Percentiles rank a stretch among this genome's conserved stretches.
phyloP scores from a whole-genome alignment of 495 filamentous ascomycete genomes.

The Xylaria curta region DNA sequence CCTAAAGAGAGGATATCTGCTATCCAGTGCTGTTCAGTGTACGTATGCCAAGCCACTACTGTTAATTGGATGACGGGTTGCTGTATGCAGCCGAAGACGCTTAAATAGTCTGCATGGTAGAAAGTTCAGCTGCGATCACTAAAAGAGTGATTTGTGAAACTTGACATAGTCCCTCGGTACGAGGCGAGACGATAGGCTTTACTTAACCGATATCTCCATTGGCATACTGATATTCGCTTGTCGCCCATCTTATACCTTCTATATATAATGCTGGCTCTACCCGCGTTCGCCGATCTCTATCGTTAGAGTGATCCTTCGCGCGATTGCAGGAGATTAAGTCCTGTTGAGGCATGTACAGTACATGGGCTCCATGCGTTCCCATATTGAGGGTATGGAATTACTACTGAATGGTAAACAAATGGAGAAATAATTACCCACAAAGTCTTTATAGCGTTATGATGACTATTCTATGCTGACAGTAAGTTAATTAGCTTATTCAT shows the following conservation, averaged over 20 bases:
- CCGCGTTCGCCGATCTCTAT: not conserved
- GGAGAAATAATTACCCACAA: slow-evolving; percentile 4
- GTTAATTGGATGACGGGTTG: not conserved
- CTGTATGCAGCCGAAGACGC: not conserved
- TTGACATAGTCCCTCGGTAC: not conserved
- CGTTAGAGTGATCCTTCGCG: slow-evolving; percentile 15
- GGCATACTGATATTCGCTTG: not conserved
- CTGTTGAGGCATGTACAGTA: slow-evolving; percentile 1
- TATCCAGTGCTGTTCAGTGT: not conserved
- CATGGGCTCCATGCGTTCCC: not conserved
- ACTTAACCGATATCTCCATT: not conserved
- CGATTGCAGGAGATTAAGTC: slow-evolving; percentile 3
- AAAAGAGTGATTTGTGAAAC: not conserved
- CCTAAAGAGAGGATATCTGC: not conserved
- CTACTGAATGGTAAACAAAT: slow-evolving; percentile 3
- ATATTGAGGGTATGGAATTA: not conserved
- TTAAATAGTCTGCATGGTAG: not conserved
- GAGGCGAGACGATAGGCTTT: not conserved
- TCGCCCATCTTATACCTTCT: not conserved
- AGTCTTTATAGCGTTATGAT: slow-evolving; percentile 9
- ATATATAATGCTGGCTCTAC: not conserved
- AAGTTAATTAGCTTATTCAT: not conserved
- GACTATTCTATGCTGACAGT: slow-evolving; percentile 19
- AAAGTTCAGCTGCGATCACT: not conserved
- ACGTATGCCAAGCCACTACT: slow-evolving; percentile 8